Percentiles rank a stretch among this genome's conserved stretches.
phyloP scores from a whole-genome alignment of 2,329 filamentous ascomycete species.

The Annulohypoxylon truncatum region DNA sequence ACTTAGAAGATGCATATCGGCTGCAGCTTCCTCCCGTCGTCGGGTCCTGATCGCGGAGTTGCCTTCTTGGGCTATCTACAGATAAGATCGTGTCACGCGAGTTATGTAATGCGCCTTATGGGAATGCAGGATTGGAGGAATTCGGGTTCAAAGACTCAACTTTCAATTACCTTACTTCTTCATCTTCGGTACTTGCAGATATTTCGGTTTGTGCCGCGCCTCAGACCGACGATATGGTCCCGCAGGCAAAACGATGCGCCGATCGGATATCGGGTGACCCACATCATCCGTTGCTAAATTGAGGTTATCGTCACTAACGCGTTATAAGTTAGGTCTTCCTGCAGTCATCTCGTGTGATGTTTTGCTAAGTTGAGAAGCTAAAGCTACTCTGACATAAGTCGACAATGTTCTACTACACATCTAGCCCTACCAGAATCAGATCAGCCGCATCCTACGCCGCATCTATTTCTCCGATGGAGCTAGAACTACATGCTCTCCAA shows the following conservation, averaged over 20 bases:
- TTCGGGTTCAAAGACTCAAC: neutral
- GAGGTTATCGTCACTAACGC: slow-evolving; percentile 26
- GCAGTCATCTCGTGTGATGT: slow-evolving; percentile 16
- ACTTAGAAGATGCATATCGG: slow-evolving; percentile 9
- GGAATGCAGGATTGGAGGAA: slow-evolving; percentile 38
- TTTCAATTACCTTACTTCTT: neutral
- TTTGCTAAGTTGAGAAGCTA: neutral
- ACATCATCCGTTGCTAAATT: slow-evolving; percentile 35
- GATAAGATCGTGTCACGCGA: neutral
- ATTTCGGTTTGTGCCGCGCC: neutral
- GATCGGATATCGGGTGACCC: slow-evolving; percentile 7
- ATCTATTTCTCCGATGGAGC: slow-evolving; percentile 17
- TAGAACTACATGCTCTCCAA: neutral
- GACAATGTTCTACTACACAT: neutral
- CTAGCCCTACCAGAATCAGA: neutral
- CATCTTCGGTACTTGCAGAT: slow-evolving; percentile 19
- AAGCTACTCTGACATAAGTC: neutral
- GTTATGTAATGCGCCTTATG: slow-evolving; percentile 2
- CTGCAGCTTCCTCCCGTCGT: slow-evolving; percentile 12
- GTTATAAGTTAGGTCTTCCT: slow-evolving; percentile 3
- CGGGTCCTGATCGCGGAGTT: slow-evolving; percentile 17
- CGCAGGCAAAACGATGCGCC: slow-evolving; percentile 33
- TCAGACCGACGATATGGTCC: slow-evolving; percentile 6
- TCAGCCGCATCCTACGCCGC: slow-evolving; percentile 20
- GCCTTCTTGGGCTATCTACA: slow-evolving; percentile 7